phyloP scores from a whole-genome alignment of 805 yeast genomes.

The Kodamaea leandrae region DNA sequence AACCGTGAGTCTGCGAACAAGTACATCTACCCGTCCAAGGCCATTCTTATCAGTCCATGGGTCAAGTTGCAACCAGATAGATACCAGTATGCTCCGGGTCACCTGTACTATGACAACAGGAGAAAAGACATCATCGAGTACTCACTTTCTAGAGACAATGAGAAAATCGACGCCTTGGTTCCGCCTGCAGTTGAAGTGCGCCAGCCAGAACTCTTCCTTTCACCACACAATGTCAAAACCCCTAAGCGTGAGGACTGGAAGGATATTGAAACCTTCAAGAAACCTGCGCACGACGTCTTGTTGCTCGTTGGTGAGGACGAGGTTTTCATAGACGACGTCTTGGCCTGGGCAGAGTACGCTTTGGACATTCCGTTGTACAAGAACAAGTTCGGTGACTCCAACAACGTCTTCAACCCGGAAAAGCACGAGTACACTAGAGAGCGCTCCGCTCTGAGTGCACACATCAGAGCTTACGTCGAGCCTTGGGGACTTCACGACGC shows the following conservation, averaged over 20 bases:
- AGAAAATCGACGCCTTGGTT: constrained; percentile 5
- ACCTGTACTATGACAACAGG: constrained; percentile 33
- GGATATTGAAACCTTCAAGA: constrained; percentile 29
- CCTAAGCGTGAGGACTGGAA: constrained; percentile 29
- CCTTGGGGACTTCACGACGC: constrained; percentile 41
- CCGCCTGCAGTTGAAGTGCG: constrained; percentile 3
- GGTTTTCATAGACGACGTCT: constrained; percentile 38
- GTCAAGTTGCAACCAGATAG: constrained; percentile 26
- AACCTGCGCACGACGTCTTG: constrained; percentile 26
- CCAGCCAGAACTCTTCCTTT: constrained; percentile 14
- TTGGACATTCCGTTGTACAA: constrained; percentile 26
- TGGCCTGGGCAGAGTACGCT: constrained; percentile 34
- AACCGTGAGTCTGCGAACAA: constrained; percentile 7
- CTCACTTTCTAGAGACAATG: constrained; percentile 4
- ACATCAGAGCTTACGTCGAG: constrained; percentile 23
- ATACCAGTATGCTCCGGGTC: constrained; percentile 25
- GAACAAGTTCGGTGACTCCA: constrained; percentile 26
- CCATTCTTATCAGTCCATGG: constrained; percentile 39
- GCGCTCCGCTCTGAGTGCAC: constrained; percentile 18
- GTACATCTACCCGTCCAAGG: constrained; percentile 25
- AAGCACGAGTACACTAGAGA: constrained; percentile 22
- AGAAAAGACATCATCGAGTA: constrained; percentile 12
- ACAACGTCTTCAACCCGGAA: constrained; percentile 16
- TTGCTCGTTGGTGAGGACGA: constrained; percentile 43
- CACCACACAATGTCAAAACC: constrained; percentile 28